Evolutionary conservation across 176 grass and related monocot species (phyloP).

Genomic region (Secale cereale): DNA sequence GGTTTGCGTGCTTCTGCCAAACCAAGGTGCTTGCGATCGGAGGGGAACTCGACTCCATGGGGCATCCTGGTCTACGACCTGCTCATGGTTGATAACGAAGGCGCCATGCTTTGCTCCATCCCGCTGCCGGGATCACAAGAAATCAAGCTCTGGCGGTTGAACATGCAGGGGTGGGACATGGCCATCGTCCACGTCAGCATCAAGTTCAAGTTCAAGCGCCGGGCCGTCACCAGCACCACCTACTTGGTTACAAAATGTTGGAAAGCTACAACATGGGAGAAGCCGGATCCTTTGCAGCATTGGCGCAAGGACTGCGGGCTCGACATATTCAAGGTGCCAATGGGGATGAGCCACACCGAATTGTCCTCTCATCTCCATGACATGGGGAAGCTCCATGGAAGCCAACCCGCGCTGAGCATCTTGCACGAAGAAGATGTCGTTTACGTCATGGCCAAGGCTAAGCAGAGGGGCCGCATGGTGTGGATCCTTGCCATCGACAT

Average conservation of each 20-base stretch:
- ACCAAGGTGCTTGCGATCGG: too few species aligned
- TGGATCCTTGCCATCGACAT: neutral
- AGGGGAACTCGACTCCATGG: too few species aligned
- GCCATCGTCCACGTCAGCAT: neutral
- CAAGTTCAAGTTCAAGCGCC: neutral
- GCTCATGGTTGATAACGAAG: neutral
- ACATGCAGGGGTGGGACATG: neutral
- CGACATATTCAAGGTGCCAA: neutral
- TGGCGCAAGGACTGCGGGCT: neutral
- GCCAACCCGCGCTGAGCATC: neutral
- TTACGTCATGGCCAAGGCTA: neutral
- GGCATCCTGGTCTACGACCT: neutral
- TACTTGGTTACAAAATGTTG: neutral
- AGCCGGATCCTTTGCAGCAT: neutral
- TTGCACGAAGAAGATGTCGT: neutral
- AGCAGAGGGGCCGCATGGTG: neutral
- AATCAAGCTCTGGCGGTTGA: too few species aligned
- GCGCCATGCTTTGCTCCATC: neutral
- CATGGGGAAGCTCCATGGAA: neutral
- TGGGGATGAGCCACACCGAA: neutral
- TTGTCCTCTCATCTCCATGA: neutral
- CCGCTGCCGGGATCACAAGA: too few species aligned
- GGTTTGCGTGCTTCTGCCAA: too few species aligned
- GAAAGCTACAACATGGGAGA: neutral
- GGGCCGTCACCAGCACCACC: neutral